These are phyloP conservation scores for Pleodorina starrii DNA, from an alignment of 139 green algal genomes.

Conservation along the genomic window DNA sequence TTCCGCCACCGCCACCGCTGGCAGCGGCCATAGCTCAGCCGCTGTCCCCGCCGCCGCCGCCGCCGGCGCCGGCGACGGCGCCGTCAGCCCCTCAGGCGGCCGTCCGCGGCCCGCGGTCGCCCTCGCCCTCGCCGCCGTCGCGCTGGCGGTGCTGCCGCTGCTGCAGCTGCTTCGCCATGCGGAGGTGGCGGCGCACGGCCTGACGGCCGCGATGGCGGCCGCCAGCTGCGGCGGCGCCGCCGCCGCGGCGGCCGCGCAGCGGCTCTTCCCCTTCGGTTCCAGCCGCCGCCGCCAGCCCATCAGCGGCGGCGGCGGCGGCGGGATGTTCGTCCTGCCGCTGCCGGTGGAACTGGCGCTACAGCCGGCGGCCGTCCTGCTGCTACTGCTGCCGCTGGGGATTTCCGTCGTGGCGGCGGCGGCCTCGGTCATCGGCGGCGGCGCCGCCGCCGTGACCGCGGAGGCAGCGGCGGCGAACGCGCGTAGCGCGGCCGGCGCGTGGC, in stretches of 20 bases:
- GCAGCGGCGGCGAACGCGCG: not conserved
- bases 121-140: not conserved
- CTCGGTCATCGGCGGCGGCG: not conserved
- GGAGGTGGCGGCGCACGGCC: constrained; percentile 11
- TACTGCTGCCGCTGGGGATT: not conserved
- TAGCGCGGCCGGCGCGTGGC: not conserved
- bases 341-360: not conserved
- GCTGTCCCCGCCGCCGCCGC: too few species aligned
- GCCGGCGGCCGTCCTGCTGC: not conserved
- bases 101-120: not conserved
- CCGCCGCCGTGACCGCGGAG: not conserved
- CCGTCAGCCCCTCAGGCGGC: not conserved
- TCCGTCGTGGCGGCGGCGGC: not conserved
- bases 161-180: not conserved
- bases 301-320: too few species aligned
- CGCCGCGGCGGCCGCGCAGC: not conserved
- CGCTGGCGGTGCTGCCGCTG: not conserved
- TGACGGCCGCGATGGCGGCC: not conserved
- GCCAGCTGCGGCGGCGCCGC: not conserved
- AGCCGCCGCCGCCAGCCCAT: too few species aligned
- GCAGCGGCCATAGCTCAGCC: not conserved
- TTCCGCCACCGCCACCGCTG: too few species aligned
- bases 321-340: constrained; percentile 11
- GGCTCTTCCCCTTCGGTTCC: not conserved
- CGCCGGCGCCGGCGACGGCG: too few species aligned